These are phyloP conservation scores for Boletus fagicola DNA, from an alignment of 768 basidiomycete species.

Conservation along the genomic window DNA sequence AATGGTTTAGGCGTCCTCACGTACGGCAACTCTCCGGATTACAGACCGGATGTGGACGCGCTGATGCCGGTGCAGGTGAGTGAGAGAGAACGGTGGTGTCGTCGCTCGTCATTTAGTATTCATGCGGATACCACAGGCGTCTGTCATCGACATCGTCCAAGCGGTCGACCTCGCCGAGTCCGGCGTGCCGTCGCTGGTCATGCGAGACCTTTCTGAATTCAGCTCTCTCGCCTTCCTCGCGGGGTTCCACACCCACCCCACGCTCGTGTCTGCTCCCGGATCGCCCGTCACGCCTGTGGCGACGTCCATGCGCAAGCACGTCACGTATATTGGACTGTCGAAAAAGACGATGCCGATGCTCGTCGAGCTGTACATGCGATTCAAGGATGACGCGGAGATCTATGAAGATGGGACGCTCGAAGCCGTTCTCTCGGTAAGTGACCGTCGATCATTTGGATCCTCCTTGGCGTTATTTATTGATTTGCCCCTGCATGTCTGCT, in stretches of 20 bases:
- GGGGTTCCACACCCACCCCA: constrained; percentile 56
- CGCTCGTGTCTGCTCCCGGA: constrained; percentile 1
- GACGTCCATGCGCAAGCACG: constrained; percentile 49
- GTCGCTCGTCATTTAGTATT: neutral
- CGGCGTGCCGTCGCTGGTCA: constrained; percentile 68
- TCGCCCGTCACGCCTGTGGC: constrained; percentile 11
- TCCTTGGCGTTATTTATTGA: neutral
- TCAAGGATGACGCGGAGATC: constrained; percentile 58
- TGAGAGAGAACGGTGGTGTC: neutral
- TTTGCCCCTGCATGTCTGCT: neutral
- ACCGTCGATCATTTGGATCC: neutral
- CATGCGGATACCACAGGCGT: constrained; percentile 44
- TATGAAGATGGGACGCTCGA: constrained; percentile 85
- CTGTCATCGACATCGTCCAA: constrained; percentile 69
- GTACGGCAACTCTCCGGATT: constrained; percentile 81
- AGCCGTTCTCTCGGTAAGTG: constrained; percentile 68
- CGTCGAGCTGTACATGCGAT: constrained; percentile 70
- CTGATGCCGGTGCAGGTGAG: constrained; percentile 78
- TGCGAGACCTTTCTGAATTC: constrained; percentile 84
- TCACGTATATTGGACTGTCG: constrained; percentile 87
- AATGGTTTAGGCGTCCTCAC: constrained; percentile 60
- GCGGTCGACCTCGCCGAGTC: constrained; percentile 61
- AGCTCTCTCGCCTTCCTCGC: constrained; percentile 84
- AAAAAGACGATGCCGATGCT: constrained; percentile 87
- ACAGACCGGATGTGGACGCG: constrained; percentile 81